Conservation (phyloP, 139 green algal species). For the Chlamydomonas applanata region DNA sequence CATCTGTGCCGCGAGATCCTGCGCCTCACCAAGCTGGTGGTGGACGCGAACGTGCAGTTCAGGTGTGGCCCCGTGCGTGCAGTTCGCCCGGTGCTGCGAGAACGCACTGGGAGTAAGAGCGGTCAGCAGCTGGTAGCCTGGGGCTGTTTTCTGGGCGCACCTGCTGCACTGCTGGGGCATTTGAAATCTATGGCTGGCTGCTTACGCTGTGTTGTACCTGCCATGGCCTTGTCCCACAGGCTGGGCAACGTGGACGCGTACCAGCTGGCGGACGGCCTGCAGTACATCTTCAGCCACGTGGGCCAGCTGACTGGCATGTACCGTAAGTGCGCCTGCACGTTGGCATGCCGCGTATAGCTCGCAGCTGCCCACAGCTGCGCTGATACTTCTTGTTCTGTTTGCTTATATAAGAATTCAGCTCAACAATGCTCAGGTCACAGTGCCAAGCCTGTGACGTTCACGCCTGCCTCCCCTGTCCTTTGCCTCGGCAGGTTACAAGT, state of each 20-base stretch:
- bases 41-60: slow-evolving; percentile 96
- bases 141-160: no score
- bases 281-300: slow-evolving; percentile 99
- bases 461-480: no score
- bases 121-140: no score
- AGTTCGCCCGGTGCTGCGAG: no score
- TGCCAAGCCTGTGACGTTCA: no score
- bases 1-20: slow-evolving; percentile 99
- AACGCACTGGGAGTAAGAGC: no score
- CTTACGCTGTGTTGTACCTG: neutral
- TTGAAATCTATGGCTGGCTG: neutral
- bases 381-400: no score
- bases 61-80: no score
- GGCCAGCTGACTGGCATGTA: slow-evolving; percentile 98
- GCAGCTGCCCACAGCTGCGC: no score
- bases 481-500: slow-evolving; percentile 84
- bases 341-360: no score
- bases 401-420: no score
- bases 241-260: slow-evolving; percentile 99
- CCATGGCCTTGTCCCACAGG: slow-evolving; percentile 47
- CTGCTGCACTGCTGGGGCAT: neutral
- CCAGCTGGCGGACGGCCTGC: slow-evolving; percentile 98
- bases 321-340: slow-evolving; percentile 26
- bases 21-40: slow-evolving; percentile 97
- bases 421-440: no score